Conservation (phyloP, 345 rosid species). For the Rhizophora apiculata region DNA sequence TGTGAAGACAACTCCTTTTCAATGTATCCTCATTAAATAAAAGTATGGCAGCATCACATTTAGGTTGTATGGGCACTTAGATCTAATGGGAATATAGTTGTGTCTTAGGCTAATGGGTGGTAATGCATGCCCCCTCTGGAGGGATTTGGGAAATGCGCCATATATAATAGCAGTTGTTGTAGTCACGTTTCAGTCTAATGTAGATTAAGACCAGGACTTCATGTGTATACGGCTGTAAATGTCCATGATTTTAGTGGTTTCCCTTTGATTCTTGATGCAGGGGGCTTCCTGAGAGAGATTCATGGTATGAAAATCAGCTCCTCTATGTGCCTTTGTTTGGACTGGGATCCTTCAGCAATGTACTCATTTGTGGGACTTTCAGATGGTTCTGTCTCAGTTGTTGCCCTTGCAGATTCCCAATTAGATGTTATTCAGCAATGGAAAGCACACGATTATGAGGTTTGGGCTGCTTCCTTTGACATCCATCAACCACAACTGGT, state of each 20-base stretch:
- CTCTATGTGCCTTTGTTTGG: slow-evolving; percentile 82
- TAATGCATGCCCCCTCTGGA: too few relatives aligned
- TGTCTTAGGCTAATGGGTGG: too few relatives aligned
- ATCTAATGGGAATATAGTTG: too few relatives aligned
- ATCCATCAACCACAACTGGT: slow-evolving; percentile 62
- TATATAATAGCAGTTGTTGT: too few relatives aligned
- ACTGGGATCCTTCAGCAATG: slow-evolving; percentile 65
- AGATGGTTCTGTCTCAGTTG: slow-evolving; percentile 68
- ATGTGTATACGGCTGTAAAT: not conserved
- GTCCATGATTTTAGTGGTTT: too few relatives aligned
- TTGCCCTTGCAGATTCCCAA: slow-evolving; percentile 28
- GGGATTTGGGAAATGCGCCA: too few relatives aligned
- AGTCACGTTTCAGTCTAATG: too few relatives aligned
- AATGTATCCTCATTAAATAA: too few relatives aligned
- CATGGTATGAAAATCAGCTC: slow-evolving; percentile 50
- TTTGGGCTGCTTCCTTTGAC: slow-evolving; percentile 79
- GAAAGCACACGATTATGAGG: slow-evolving; percentile 57
- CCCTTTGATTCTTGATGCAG: slow-evolving; percentile 31
- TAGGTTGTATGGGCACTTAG: too few relatives aligned
- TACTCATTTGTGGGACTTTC: slow-evolving; percentile 62
- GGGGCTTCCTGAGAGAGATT: slow-evolving; percentile 42
- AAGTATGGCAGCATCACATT: too few relatives aligned
- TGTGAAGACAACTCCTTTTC: too few relatives aligned
- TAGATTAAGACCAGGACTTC: not conserved
- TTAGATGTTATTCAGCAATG: not conserved